phyloP scores from a whole-genome alignment of 805 yeast species.

The Candida dajiaensis region DNA sequence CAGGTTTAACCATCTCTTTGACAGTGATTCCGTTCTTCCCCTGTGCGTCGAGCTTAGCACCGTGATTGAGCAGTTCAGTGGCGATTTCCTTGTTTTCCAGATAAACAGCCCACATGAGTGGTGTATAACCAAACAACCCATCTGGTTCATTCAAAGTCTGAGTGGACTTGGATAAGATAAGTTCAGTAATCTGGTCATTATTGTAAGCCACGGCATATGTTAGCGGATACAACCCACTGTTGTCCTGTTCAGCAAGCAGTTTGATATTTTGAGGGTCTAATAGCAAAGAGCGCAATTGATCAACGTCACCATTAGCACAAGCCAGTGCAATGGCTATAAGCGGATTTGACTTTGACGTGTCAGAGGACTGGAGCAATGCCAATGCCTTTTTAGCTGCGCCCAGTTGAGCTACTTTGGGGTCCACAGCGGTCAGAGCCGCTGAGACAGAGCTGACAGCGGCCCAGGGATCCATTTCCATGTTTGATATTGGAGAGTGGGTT shows the following conservation, averaged over 20 bases:
- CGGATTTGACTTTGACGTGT: conserved; percentile 16
- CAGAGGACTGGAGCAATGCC: conserved; percentile 6
- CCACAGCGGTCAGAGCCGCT: conserved; percentile 1
- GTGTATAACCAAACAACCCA: conserved; percentile 48
- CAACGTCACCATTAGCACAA: conserved; percentile 32
- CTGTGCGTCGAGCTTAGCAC: conserved; percentile 48
- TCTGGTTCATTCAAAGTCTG: conserved; percentile 50
- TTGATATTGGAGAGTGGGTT: too few relatives aligned
- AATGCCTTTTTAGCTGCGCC: conserved; percentile 17
- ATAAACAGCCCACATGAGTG: conserved; percentile 84
- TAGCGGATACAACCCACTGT: conserved; percentile 40
- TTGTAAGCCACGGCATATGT: conserved; percentile 53
- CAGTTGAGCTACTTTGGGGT: conserved; percentile 10
- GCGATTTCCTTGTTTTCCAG: conserved; percentile 51
- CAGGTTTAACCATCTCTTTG: conserved; percentile 49
- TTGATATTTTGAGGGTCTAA: conserved; percentile 24
- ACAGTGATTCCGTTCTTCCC: conserved; percentile 44
- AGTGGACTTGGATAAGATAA: conserved; percentile 32
- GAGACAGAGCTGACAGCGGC: conserved; percentile 2
- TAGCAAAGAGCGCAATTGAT: conserved; percentile 12
- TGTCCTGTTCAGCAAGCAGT: conserved; percentile 25
- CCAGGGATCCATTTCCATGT: conserved; percentile 14
- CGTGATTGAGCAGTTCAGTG: conserved; percentile 49
- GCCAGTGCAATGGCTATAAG: conserved; percentile 32
- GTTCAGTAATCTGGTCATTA: conserved; percentile 41